phyloP scores from a whole-genome alignment of 768 basidiomycete genomes.

The Pleurotus tuoliensis region DNA sequence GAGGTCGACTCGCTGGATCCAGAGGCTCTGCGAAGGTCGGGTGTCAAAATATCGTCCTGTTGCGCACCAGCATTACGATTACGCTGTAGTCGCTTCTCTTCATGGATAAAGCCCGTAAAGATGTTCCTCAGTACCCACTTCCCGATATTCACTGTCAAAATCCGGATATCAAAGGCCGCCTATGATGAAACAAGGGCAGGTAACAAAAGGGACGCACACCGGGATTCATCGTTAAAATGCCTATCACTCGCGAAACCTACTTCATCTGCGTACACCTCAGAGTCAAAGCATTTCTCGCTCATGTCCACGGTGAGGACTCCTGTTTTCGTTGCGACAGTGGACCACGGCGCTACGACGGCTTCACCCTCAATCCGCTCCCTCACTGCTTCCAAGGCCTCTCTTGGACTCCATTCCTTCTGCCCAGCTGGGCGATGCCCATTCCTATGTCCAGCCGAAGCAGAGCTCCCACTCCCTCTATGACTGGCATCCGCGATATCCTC shows the following conservation, averaged over 20 bases:
- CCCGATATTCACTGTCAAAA: constrained; percentile 73
- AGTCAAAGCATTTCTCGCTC: constrained; percentile 86
- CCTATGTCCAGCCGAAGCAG: constrained; percentile 25
- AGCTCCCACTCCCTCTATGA: constrained; percentile 40
- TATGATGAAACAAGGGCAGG: constrained; percentile 7
- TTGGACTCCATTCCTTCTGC: constrained; percentile 57
- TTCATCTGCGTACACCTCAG: constrained; percentile 94
- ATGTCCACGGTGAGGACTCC: constrained; percentile 87
- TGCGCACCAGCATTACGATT: constrained; percentile 22
- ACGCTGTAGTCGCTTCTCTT: constrained; percentile 50
- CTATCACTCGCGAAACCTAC: constrained; percentile 63
- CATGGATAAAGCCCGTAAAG: constrained; percentile 73
- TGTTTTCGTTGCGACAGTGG: constrained; percentile 83
- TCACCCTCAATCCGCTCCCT: constrained; percentile 94
- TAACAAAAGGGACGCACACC: constrained; percentile 50
- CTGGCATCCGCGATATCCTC: constrained; percentile 66
- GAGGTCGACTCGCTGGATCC: background rate
- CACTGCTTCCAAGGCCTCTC: constrained; percentile 85
- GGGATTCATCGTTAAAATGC: constrained; percentile 70
- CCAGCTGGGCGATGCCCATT: constrained; percentile 2
- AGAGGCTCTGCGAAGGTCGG: constrained; percentile 16
- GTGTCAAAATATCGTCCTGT: constrained; percentile 10
- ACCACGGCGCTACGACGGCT: constrained; percentile 82
- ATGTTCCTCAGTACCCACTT: constrained; percentile 89
- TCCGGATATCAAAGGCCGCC: background rate